Conservation (phyloP, 176 grass and related monocot genomes). For the Pontederia paniculata region DNA sequence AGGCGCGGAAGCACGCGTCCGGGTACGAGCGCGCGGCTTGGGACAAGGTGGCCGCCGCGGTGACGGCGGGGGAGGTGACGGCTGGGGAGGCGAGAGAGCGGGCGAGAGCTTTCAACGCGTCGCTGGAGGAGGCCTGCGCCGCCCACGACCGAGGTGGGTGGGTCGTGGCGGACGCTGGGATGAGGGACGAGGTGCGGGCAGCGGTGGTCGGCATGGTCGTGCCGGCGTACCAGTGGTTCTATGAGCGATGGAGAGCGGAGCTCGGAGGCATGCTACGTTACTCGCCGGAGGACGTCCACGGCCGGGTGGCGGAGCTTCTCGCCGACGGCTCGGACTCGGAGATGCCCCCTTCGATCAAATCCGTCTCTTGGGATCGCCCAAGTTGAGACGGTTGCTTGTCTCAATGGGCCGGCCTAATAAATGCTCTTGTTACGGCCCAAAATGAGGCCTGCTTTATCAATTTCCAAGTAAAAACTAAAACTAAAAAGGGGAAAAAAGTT, state of each 20-base stretch:
- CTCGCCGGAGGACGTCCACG: background rate
- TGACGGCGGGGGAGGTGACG: constrained; percentile 1
- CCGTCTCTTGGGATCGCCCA: too few species aligned
- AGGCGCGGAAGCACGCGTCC: constrained; percentile 4
- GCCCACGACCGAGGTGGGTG: constrained; percentile 28
- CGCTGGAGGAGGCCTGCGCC: constrained; percentile 19
- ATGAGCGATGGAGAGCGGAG: constrained; percentile 22
- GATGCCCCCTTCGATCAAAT: too few species aligned
- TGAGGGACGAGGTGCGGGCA: constrained; percentile 25
- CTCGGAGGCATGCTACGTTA: constrained; percentile 1
- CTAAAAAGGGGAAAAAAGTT: too few species aligned
- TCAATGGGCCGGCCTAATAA: too few species aligned
- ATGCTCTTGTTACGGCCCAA: too few species aligned
- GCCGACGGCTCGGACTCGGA: background rate
- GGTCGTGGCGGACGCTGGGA: constrained; percentile 33
- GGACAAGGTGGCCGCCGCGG: background rate
- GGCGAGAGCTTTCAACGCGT: constrained; percentile 16
- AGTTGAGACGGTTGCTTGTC: too few species aligned
- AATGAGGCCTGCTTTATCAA: too few species aligned
- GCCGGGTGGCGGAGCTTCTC: background rate
- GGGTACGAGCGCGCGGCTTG: constrained; percentile 3
- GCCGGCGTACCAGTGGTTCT: constrained; percentile 49
- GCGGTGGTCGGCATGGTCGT: constrained; percentile 30
- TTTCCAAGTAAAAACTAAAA: too few species aligned
- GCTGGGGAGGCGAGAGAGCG: constrained; percentile 1